Base-by-base conservation (phyloP, 2,329 filamentous ascomycete species). In the Conoideocrella luteorostrata region DNA sequence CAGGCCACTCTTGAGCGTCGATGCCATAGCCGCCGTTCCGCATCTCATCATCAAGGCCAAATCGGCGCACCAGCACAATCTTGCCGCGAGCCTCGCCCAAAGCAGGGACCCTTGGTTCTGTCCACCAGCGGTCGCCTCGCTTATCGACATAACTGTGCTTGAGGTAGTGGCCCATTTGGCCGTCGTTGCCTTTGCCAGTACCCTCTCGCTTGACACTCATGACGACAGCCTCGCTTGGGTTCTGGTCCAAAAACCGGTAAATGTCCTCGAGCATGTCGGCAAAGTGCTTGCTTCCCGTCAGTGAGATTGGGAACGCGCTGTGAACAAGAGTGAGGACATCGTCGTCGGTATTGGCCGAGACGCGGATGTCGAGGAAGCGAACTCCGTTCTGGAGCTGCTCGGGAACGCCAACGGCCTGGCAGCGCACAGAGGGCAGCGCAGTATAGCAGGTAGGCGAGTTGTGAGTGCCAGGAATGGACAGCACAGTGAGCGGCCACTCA, bases 401-500 rank as follows among this genome's bases (percentile, higher is more conserved):
- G 39, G 74, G 71, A 5, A 94, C 75, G 48, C 78, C 72, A 15
- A 90, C 88, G 26, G 86, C 83, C 67, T 98, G 93, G 65, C 93
- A 97, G 30, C 93, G 85, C 29, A 97, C 93, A 1, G 88, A 95
- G 1, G 93, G 93, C 5, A 96, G 76, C 11, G 93, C 90, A 39
- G 79, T 76, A 70, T 94, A 76, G 67, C 79, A 84, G 9, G 90
- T 94, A 6, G 93, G 88, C 15, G 86, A 88, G 68, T 98, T 97
- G 71, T 98, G 93, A 0, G 93, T 96, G 50, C 93, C 93, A 0
- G 93, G 93, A 50, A 97, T 93, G 39, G 86, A 93, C 39, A 98
- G 78, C 3, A 84, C 76, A 1, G 87, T 86, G 4, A 97, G 71
- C 2, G 88, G 81, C 41, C 80, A 84, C 17, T 80, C 74, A 56